Evolutionary conservation across 2,329 filamentous ascomycete species (phyloP).

Genomic region (Sporothrix pallida): DNA sequence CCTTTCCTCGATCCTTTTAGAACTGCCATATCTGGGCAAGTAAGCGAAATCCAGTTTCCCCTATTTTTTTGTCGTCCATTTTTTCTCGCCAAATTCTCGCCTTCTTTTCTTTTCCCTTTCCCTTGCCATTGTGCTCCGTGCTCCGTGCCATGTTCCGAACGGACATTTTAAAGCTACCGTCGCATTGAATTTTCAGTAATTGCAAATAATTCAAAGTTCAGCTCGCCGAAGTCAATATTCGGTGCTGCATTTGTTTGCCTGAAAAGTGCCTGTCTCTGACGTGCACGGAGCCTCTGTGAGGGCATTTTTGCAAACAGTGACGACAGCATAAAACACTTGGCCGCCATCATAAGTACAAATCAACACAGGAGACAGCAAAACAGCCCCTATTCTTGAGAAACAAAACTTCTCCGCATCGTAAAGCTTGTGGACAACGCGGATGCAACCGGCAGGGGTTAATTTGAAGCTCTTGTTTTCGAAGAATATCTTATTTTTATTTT

Average conservation of each 20-base stretch:
- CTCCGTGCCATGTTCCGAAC: background rate
- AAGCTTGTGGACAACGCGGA: background rate
- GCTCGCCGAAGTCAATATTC: constrained; percentile 1
- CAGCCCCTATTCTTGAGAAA: constrained; percentile 8
- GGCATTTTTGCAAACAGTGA: background rate
- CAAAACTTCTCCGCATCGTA: constrained; percentile 6
- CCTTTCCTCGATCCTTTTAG: background rate
- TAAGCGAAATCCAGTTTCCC: constrained; percentile 9
- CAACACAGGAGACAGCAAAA: background rate
- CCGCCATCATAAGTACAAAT: background rate
- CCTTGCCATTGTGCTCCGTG: background rate
- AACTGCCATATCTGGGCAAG: constrained; percentile 25
- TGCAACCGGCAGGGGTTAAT: constrained; percentile 6
- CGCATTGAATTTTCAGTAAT: background rate
- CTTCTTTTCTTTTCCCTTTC: background rate
- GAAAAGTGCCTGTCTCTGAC: background rate
- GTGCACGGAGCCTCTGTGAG: background rate
- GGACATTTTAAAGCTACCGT: background rate
- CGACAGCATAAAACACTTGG: background rate
- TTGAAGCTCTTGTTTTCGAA: background rate
- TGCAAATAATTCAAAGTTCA: background rate
- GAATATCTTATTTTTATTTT: background rate
- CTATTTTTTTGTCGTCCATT: background rate
- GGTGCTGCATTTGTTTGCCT: background rate
- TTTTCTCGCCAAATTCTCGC: background rate